Evolutionary conservation across 2,329 filamentous ascomycete species (phyloP), one percentile per base, ranked within the genome.

Genomic region (Diplocarpon mali): DNA sequence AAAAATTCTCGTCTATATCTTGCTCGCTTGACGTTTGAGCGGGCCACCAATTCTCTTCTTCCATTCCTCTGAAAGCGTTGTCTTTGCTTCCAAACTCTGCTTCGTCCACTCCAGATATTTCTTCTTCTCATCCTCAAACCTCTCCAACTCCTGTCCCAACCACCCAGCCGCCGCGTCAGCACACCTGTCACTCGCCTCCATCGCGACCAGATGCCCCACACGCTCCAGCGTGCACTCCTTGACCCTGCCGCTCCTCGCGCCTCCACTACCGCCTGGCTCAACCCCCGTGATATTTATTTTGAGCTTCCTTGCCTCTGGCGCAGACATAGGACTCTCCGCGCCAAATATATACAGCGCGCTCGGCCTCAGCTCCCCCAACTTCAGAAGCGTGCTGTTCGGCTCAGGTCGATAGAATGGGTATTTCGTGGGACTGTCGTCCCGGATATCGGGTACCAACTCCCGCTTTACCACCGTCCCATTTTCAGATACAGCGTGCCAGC

Each of bases 161-260:
- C 78, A 85, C 20, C 61, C 58, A 0, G 72, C 73, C 0, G 75
- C 71, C 14, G 73, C 63, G 46, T 73, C 67, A 1, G 86, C 89
- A 50, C 80, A 83, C 56, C 76, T 69, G 2, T 57, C 67, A 0
- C 85, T 83, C 32, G 75, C 73, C 64, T 95, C 88, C 76, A 95
- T 85, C 0, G 89, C 83, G 24, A 95, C 76, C 35, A 95, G 64
- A 63, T 96, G 90, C 0, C 89, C 87, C 5, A 72, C 69, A 0
- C 72, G 73, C 24, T 81, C 65, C 7, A 92, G 64, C 13, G 77
- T 68, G 5, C 85, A 72, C 52, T 79, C 71, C 45, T 69, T 71
- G 2, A 95, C 88, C 37, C 78, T 69, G 0, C 83, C 85, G 11
- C 73, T 72, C n/a, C 65, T 63, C 3, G 61, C 68, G 38, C 83